Conservation (phyloP, 2,329 filamentous ascomycete species). For the Hypocrella siamensis region DNA sequence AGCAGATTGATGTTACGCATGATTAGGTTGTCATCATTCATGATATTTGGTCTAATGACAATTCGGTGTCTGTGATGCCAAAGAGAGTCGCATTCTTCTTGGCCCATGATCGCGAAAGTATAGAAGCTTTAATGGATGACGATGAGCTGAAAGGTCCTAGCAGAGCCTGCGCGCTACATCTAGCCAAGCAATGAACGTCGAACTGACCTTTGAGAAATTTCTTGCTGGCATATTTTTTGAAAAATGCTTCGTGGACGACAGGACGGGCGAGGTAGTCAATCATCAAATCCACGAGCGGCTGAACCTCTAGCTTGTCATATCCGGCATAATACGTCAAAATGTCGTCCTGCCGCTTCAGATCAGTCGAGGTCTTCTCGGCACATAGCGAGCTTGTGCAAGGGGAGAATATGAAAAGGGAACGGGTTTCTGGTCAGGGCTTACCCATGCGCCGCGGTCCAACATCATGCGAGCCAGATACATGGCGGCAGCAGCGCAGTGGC, state of each 20-base stretch:
- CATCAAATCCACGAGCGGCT: constrained; percentile 87
- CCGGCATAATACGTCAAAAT: constrained; percentile 84
- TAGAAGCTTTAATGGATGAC: constrained; percentile 48
- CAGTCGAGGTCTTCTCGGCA: too few species aligned
- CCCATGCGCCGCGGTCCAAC: constrained; percentile 82
- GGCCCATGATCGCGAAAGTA: constrained; percentile 83
- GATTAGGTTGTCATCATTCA: constrained; percentile 8
- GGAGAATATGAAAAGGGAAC: not conserved
- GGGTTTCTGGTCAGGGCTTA: constrained; percentile 36
- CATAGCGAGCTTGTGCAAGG: too few species aligned
- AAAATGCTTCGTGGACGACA: constrained; percentile 90
- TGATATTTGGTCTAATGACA: constrained; percentile 32
- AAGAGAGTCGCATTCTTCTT: constrained; percentile 57
- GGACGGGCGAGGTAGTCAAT: constrained; percentile 88
- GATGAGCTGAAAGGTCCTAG: constrained; percentile 6
- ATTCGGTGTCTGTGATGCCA: constrained; percentile 33
- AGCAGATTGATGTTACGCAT: constrained; percentile 2
- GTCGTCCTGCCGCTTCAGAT: constrained; percentile 45
- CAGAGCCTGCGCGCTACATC: too few species aligned
- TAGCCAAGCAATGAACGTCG: too few species aligned
- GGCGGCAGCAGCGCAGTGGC: constrained; percentile 76
- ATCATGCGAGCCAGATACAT: constrained; percentile 93
- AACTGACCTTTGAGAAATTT: constrained; percentile 88
- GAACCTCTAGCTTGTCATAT: constrained; percentile 83
- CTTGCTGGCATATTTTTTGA: constrained; percentile 99